Percentiles rank a stretch among this genome's conserved stretches.
These are phyloP conservation scores for Rhodotorula taiwanensis DNA, from an alignment of 768 basidiomycete species.

Conservation along the genomic window DNA sequence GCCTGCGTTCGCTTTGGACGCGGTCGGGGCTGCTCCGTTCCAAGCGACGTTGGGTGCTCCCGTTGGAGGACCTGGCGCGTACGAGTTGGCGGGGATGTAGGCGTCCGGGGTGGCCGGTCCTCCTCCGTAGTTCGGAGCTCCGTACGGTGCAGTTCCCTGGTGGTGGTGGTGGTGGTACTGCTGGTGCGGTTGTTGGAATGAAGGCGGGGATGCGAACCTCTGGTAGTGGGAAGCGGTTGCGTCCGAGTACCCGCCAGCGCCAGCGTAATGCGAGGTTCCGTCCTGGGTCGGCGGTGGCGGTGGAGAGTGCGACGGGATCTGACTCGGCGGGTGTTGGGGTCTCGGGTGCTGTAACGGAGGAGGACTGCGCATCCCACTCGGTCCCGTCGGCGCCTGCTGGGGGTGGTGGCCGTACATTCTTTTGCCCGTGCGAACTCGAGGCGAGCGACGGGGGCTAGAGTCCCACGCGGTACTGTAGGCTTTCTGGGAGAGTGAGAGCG, in stretches of 20 bases:
- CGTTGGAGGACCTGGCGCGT: background rate
- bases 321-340: constrained; percentile 73
- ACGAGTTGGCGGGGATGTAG: constrained; percentile 18
- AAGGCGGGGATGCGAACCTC: constrained; percentile 33
- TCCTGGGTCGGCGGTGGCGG: too few relatives aligned
- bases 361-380: constrained; percentile 12
- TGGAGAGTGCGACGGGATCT: constrained; percentile 65
- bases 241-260: too few relatives aligned
- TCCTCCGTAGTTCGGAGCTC: too few relatives aligned
- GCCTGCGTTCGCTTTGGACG: background rate
- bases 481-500: too few relatives aligned
- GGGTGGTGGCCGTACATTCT: constrained; percentile 18
- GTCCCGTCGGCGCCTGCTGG: background rate
- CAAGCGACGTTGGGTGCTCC: background rate
- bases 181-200: constrained; percentile 20
- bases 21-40: background rate
- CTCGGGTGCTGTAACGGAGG: constrained; percentile 81
- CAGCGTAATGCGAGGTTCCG: too few relatives aligned
- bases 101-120: constrained; percentile 23
- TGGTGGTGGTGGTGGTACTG: constrained; percentile 11
- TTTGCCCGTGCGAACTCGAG: too few relatives aligned
- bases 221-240: too few relatives aligned
- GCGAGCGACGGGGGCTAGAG: too few relatives aligned
- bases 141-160: too few relatives aligned
- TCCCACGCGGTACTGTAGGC: too few relatives aligned